Conservation (phyloP, 2,329 filamentous ascomycete genomes). For the Aspergillus proliferans region DNA sequence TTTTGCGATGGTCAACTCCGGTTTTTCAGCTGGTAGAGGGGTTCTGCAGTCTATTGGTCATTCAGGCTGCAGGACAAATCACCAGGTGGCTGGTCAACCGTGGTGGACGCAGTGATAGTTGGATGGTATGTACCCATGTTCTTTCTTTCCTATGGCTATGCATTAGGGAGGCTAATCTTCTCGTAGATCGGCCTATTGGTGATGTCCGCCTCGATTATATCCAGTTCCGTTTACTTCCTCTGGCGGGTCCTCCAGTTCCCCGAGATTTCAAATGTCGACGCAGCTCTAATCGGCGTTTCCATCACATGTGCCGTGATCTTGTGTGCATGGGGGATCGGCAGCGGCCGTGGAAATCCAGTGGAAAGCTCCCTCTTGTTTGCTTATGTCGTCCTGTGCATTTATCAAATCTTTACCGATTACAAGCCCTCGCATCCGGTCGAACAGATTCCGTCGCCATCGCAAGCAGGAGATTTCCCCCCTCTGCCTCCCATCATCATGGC, state of each 20-base stretch:
- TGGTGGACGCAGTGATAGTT: constrained; percentile 80
- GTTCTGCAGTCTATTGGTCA: constrained; percentile 92
- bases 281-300: constrained; percentile 83
- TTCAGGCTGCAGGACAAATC: constrained; percentile 90
- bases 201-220: constrained; percentile 83
- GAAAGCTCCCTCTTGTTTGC: constrained; percentile 94
- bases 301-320: constrained; percentile 91
- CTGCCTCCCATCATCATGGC: constrained; percentile 97
- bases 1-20: constrained; percentile 83
- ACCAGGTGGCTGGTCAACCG: constrained; percentile 92
- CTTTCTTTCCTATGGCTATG: neutral
- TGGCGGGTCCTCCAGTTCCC: constrained; percentile 94
- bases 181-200: constrained; percentile 77
- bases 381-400: constrained; percentile 96
- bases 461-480: constrained; percentile 75
- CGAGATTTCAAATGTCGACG: constrained; percentile 85
- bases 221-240: constrained; percentile 89
- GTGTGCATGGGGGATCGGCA: constrained; percentile 88
- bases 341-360: constrained; percentile 86
- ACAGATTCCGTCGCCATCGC: constrained; percentile 48
- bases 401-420: constrained; percentile 99
- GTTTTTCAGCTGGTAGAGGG: constrained; percentile 92
- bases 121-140: constrained; percentile 65
- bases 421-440: constrained; percentile 66
- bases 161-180: constrained; percentile 10